These are phyloP conservation scores for Lepidium didymum DNA, from an alignment of 345 rosid genomes.

Conservation along the genomic window DNA sequence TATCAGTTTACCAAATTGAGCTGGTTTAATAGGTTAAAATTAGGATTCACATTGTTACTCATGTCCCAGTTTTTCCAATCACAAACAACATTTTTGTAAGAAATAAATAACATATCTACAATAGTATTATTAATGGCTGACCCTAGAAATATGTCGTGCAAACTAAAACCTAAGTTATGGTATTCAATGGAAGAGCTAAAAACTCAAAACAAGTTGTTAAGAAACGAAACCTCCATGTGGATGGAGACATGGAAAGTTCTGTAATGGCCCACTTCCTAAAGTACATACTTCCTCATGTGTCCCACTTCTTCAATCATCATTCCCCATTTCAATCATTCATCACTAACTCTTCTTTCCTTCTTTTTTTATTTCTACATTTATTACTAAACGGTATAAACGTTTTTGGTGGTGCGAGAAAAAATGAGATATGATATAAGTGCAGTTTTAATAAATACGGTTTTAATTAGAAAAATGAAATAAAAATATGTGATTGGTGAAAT, in stretches of 20 bases:
- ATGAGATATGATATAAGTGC: not conserved
- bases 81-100: no score
- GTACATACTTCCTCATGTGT: conserved; percentile 16
- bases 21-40: no score
- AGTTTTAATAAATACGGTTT: no score
- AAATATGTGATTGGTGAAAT: no score
- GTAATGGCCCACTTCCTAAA: conserved; percentile 10
- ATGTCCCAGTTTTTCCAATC: no score
- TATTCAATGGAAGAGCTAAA: not conserved
- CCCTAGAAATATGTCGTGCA: not conserved
- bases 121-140: no score
- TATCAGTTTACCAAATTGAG: no score
- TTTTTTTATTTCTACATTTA: not conserved
- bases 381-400: not conserved
- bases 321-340: conserved; percentile 25
- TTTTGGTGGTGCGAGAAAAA: no score
- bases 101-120: no score
- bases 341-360: not conserved
- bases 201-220: not conserved
- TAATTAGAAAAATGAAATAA: no score
- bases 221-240: conserved; percentile 13
- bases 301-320: conserved; percentile 26
- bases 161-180: not conserved
- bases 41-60: no score
- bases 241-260: conserved; percentile 21